phyloP scores from a whole-genome alignment of 2,329 filamentous ascomycete genomes.

The Aciculosporium take region DNA sequence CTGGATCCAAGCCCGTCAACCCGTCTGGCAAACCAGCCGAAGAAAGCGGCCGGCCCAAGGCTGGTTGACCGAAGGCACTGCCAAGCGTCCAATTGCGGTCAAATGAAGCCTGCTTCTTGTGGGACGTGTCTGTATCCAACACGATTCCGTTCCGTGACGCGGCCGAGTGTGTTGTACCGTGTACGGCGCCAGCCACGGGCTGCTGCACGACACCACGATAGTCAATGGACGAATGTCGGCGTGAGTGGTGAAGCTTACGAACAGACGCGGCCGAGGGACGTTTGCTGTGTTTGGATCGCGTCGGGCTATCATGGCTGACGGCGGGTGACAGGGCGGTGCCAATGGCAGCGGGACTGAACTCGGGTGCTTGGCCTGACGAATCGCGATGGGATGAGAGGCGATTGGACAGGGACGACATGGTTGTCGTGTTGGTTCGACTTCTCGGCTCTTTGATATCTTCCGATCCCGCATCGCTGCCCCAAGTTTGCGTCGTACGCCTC shows the following conservation, averaged over 20 bases:
- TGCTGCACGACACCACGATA: conserved; percentile 30
- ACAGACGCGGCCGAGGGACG: conserved; percentile 70
- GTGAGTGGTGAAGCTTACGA: conserved; percentile 67
- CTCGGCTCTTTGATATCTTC: conserved; percentile 36
- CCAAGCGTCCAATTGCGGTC: conserved; percentile 57
- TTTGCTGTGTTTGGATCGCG: conserved; percentile 34
- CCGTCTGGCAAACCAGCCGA: conserved; percentile 36
- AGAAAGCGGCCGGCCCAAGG: conserved; percentile 32
- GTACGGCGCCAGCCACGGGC: conserved; percentile 9
- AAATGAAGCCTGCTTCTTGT: conserved; percentile 56
- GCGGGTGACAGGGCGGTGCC: conserved; percentile 26
- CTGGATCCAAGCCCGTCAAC: conserved; percentile 21
- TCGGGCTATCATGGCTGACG: conserved; percentile 29
- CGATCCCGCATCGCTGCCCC: conserved; percentile 44
- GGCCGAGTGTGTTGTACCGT: conserved; percentile 21
- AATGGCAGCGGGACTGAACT: conserved; percentile 29
- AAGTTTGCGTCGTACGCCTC: conserved; percentile 40
- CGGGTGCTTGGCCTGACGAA: conserved; percentile 36
- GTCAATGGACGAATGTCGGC: conserved; percentile 79
- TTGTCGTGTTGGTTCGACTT: conserved; percentile 45
- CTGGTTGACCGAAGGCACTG: conserved; percentile 26
- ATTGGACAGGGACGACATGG: conserved; percentile 27
- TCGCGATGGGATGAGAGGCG: conserved; percentile 34
- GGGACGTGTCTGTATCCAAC: conserved; percentile 24
- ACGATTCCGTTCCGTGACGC: conserved; percentile 29